phyloP scores from a whole-genome alignment of 768 basidiomycete genomes.

The Coprinopsis strossmayeri region DNA sequence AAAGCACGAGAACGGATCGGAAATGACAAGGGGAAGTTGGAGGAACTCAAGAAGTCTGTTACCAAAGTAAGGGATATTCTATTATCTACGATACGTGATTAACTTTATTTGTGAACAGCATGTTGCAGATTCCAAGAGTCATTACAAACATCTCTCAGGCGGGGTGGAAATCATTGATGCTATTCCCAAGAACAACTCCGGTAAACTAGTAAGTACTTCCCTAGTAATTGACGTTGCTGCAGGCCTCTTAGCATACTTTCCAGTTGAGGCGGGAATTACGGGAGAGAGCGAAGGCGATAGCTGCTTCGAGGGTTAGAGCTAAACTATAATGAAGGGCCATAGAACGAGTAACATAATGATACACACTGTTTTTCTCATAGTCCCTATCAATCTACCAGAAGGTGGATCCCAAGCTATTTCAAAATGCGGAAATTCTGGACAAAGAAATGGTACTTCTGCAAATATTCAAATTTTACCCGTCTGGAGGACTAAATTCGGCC shows the following conservation, averaged over 20 bases:
- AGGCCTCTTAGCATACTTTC: background rate
- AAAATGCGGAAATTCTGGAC: too few relatives aligned
- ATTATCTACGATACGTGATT: too few relatives aligned
- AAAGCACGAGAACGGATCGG: slow-evolving; percentile 31
- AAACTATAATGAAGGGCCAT: too few relatives aligned
- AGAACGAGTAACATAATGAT: too few relatives aligned
- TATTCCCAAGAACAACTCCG: slow-evolving; percentile 31
- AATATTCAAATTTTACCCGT: too few relatives aligned
- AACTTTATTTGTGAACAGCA: slow-evolving; percentile 36
- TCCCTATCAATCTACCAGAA: too few relatives aligned
- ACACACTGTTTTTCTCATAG: too few relatives aligned
- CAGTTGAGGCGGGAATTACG: background rate
- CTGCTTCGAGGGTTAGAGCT: background rate
- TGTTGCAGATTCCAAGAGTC: slow-evolving; percentile 49
- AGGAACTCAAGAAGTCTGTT: slow-evolving; percentile 39
- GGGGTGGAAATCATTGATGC: slow-evolving; percentile 57
- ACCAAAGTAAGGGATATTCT: slow-evolving; percentile 58
- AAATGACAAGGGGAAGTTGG: slow-evolving; percentile 25
- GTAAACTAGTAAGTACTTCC: background rate
- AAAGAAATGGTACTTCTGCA: too few relatives aligned
- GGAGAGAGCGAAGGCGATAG: slow-evolving; percentile 1
- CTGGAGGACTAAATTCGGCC: too few relatives aligned
- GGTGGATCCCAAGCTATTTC: too few relatives aligned
- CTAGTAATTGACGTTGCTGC: background rate
- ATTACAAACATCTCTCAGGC: slow-evolving; percentile 56